Conservation (phyloP, 139 green algal genomes). For the Micractinium sp. region DNA sequence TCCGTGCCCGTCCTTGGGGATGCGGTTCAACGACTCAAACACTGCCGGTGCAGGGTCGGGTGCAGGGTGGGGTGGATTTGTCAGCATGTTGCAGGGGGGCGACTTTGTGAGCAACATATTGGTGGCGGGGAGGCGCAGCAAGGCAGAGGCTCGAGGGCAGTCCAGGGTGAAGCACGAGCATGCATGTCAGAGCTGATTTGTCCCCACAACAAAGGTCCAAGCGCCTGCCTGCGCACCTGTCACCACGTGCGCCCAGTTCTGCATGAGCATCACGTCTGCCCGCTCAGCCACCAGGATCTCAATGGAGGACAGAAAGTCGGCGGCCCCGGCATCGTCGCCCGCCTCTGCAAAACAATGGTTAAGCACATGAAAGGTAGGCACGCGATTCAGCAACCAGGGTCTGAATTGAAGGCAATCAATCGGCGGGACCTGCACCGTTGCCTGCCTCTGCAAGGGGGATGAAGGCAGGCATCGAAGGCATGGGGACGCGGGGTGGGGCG, state of each 20-base stretch:
- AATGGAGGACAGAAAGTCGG: slow-evolving; percentile 93
- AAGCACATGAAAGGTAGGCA: neutral
- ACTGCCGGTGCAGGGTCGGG: slow-evolving; percentile 49
- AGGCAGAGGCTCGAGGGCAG: too few relatives aligned
- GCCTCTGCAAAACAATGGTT: neutral
- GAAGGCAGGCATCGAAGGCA: too few relatives aligned
- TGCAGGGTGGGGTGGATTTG: neutral
- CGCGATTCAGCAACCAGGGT: too few relatives aligned
- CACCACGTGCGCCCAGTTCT: slow-evolving; percentile 85
- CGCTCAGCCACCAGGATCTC: slow-evolving; percentile 90
- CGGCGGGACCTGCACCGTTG: too few relatives aligned
- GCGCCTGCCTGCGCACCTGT: slow-evolving; percentile 49
- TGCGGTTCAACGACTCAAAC: slow-evolving; percentile 80
- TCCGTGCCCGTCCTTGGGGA: slow-evolving; percentile 85
- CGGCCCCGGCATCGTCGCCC: slow-evolving; percentile 25
- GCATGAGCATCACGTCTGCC: slow-evolving; percentile 93
- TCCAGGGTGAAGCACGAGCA: neutral
- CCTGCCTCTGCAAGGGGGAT: too few relatives aligned
- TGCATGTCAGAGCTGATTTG: too few relatives aligned
- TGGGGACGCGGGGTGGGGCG: too few relatives aligned
- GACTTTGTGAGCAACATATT: too few relatives aligned
- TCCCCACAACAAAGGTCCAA: too few relatives aligned
- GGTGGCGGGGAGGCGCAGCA: too few relatives aligned
- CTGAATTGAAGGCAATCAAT: too few relatives aligned
- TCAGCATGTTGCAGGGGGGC: too few relatives aligned